Base-by-base conservation (phyloP, 2,329 filamentous ascomycete genomes). In the Ophiocordyceps sinensis region DNA sequence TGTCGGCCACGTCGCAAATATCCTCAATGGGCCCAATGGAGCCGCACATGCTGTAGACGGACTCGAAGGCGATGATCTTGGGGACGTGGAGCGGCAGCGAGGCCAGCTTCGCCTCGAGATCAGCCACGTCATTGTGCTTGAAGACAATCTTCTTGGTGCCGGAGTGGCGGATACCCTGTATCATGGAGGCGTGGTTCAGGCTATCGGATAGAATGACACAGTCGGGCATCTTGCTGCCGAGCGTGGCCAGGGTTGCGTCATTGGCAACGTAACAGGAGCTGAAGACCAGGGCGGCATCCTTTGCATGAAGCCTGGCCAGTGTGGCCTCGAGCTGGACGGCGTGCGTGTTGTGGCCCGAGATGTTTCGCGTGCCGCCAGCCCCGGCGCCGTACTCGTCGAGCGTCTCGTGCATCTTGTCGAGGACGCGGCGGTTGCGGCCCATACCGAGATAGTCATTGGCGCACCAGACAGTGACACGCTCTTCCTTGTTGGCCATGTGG, bases 371-470 rank as follows among this genome's bases (percentile, higher is more conserved):
- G 42, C 91, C 91, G 47, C 91, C 91, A 29, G 91, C 91, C 44
- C 91, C 91, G 29, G 91, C 86, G 44, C 91, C 91, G 54, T 98
- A 98, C 57, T 79, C 85, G 52, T 98, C 88, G 36, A 98, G 68
- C 3, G 89, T 95, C 58, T 91, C 75, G 60, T 98, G 89, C 91
- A 98, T 98, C 43, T 77, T 77, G 59, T 84, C 78, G 54, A 98
- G 67, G 11, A 98, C 91, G 39, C 85, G 71, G 12, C 77, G 75
- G 63, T 96, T 95, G 53, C 87, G 77, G 36, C 91, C 89, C 91
- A 98, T 98, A 52, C 91, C 91, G 15, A 98, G 77, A 61, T 98
- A 98, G 62, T 98, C 91, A 57, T 98, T 98, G 58, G 89, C 93
- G 71, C 91, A 98, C 91, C 91, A 98, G 21, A 98, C 91, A 2